These are phyloP conservation scores for Anisodus acutangulus DNA, from an alignment of 257 asterid species.

Conservation along the genomic window DNA sequence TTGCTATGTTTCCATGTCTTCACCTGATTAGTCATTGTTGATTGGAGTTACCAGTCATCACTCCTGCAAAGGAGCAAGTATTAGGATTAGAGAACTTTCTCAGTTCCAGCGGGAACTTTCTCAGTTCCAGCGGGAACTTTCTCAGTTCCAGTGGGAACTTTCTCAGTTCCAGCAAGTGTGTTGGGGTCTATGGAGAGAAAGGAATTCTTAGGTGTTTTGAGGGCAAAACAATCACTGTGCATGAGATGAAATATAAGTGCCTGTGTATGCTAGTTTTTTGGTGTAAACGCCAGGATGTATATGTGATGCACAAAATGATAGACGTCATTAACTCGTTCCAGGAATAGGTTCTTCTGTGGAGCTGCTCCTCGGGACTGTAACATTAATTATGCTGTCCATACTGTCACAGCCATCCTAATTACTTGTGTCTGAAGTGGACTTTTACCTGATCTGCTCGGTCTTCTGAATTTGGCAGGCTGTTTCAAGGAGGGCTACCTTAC, in stretches of 20 bases:
- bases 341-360: background rate
- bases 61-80: background rate
- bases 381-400: slow-evolving; percentile 11
- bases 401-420: background rate
- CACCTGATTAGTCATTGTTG: background rate
- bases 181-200: slow-evolving; percentile 6
- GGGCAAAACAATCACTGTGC: background rate
- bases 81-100: background rate
- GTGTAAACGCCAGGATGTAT: background rate
- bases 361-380: background rate
- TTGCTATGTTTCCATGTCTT: slow-evolving; percentile 15
- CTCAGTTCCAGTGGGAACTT: background rate
- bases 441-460: background rate
- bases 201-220: background rate
- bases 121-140: background rate
- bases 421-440: background rate
- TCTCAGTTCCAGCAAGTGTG: background rate
- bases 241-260: background rate
- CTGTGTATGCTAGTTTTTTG: background rate
- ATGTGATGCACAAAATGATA: background rate
- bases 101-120: slow-evolving; percentile 1
- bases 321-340: background rate
- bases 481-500: slow-evolving; percentile 90
- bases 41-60: background rate
- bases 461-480: slow-evolving; percentile 60